Base-by-base conservation (phyloP, 257 asterid species). In the Capsicum pubescens region DNA sequence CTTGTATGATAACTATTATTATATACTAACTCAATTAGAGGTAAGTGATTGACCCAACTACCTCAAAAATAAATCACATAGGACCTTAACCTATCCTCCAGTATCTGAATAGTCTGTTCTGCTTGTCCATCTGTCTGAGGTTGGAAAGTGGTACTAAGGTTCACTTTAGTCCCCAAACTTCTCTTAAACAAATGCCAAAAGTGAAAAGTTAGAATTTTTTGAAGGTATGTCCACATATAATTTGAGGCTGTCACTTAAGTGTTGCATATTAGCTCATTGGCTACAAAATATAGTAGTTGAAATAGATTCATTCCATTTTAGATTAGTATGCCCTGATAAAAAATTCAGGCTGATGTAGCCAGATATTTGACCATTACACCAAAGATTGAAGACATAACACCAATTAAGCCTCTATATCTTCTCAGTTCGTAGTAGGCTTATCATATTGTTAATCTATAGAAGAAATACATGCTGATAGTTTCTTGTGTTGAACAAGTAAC, bases 351-450 rank as follows among this genome's bases (percentile, higher is more conserved):
- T n/a, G 15, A 17, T 42, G 56, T 46, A 70, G 21, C 55, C 14
- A 48, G 57, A 70, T 35, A 44, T 44, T 70, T 70, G 19, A 70
- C 16, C 16, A 12, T 17, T 16, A 70, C 8, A 8, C 44, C 57
- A 44, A 70, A 70, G 57, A 70, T 70, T 70, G 56, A 70, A n/a
- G 79, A 9, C 17, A 3, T 70, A 69, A 69, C 55, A 39, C 78
- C 78, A 42, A 46, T 54, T 69, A 70, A 70, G 79, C 79, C 79
- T 70, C 55, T 70, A 70, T 17, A 70, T 44, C 36, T 56, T 17
- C 35, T n/a, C 56, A 70, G 5, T 5, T 42, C 15, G 7, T 17
- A 70, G 9, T 17, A 70, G 32, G 16, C 56, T 35, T 44, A 44
- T 44, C 79, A 70, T 70, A 70, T 70, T 70, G 42, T 44, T 44